Base-by-base conservation (phyloP, 441 rosid species). In the Adansonia madagascariensis region DNA sequence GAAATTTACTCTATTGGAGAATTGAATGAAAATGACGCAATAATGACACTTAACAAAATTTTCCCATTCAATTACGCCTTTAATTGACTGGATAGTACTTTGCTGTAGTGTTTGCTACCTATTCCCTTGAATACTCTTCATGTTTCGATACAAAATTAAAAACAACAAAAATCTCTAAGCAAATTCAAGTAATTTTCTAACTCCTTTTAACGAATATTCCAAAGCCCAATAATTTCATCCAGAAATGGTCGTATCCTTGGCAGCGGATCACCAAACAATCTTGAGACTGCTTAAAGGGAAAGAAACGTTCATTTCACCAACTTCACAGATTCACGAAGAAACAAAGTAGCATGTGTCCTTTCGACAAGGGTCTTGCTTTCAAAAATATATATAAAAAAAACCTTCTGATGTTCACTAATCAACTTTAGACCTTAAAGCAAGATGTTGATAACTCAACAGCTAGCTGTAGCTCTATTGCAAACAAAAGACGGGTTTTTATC, bases 371-470 rank as follows among this genome's bases (percentile, higher is more conserved):
- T 22, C 31, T 12, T 44, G 43, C 55, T 73, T 73, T 59, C 39
- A 41, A 56, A 68, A 12, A 35, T 12, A 31, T 12, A 62, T 7
- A 62, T 12, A 61, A 55, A 55, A 55, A 57, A 8, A 57, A 8
- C 8, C 3, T 27, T 50, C n/a, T 52, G 74, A 52, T 71, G 74
- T 71, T 50, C 24, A 31, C 67, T 3, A 7, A 59, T 41, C 76
- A 59, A 20, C 65, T 56, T 73, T 73, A 15, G 31, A 12, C 53
- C 18, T 17, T 39, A 35, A 71, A 53, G 63, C 62, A 53, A 17
- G 75, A 71, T 71, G 49, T 71, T 53, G 63, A 52, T 52, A 52
- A n/a, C 64, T 20, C 63, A 60, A 59, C 52, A 1, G 35, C 35
- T 27, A 56, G 9, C 60, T 1, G 1, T 3, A 17, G 10, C 1